Percentiles rank a stretch among this genome's conserved stretches.
Evolutionary conservation across 345 rosid genomes (phyloP).

Genomic region (Mercurialis annua): DNA sequence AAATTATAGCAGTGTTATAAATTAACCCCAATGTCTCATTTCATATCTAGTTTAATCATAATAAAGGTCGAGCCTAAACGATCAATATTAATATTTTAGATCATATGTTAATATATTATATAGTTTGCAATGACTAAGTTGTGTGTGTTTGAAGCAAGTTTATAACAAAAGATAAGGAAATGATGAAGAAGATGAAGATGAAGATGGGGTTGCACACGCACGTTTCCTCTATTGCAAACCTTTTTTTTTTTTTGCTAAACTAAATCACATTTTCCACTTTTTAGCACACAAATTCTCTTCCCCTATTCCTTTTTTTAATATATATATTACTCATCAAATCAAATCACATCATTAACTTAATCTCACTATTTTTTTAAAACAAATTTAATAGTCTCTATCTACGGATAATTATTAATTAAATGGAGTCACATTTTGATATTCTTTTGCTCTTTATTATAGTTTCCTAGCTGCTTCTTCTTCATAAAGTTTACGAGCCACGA

Average conservation of each 20-base stretch:
- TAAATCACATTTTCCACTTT: slow-evolving; percentile 17
- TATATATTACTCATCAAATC: slow-evolving; percentile 7
- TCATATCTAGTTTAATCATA: no score
- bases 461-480: slow-evolving; percentile 2
- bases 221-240: slow-evolving; percentile 19
- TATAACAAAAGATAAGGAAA: slow-evolving; percentile 8
- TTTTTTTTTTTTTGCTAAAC: slow-evolving; percentile 17
- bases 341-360: slow-evolving; percentile 13
- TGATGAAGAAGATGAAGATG: slow-evolving; percentile 10
- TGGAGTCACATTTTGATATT: slow-evolving; percentile 20
- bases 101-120: no score
- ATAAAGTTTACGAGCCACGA: slow-evolving; percentile 44
- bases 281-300: slow-evolving; percentile 15
- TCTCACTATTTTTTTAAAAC: not conserved
- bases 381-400: no score
- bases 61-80: no score
- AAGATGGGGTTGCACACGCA: slow-evolving; percentile 12
- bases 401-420: slow-evolving; percentile 22
- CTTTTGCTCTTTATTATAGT: slow-evolving; percentile 12
- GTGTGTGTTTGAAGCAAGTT: slow-evolving; percentile 33
- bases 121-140: slow-evolving; percentile 18
- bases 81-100: no score
- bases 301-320: slow-evolving; percentile 8
- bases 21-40: no score
- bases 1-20: no score